phyloP scores from a whole-genome alignment of 345 rosid species.

The Euphorbia peplus region DNA sequence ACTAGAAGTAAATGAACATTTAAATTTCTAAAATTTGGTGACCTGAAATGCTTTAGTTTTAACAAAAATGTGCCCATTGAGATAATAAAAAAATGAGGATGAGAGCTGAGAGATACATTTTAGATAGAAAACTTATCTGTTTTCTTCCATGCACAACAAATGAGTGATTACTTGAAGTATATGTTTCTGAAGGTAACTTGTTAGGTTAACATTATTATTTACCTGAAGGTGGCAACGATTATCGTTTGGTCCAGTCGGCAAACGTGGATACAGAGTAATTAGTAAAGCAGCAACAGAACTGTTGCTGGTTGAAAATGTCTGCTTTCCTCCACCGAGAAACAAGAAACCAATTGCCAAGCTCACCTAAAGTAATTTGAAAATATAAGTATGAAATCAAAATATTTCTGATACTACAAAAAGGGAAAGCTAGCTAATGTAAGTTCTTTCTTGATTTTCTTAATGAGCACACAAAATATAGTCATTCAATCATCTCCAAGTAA shows the following conservation, averaged over 20 bases:
- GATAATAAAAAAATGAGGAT: not conserved
- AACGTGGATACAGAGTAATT: constrained; percentile 83
- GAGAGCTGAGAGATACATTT: not conserved
- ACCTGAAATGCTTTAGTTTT: not conserved
- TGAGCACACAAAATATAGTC: not conserved
- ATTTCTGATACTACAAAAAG: not conserved
- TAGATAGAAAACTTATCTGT: not conserved
- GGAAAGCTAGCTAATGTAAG: not conserved
- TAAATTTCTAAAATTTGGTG: not conserved
- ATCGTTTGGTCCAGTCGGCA: constrained; percentile 96
- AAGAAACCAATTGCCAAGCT: constrained; percentile 92
- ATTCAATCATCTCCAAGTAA: not conserved
- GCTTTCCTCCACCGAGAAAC: constrained; percentile 96
- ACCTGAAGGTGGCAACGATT: constrained; percentile 99
- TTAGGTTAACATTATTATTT: constrained; percentile 14
- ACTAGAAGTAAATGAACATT: not conserved
- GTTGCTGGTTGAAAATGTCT: constrained; percentile 82
- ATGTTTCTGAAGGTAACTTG: not conserved
- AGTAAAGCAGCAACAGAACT: constrained; percentile 83
- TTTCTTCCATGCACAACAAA: not conserved
- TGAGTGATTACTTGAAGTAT: not conserved
- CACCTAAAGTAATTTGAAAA: constrained; percentile 43
- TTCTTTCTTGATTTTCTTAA: not conserved
- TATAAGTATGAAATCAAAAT: not conserved
- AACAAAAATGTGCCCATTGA: not conserved